These are phyloP conservation scores for Catunica adiposa DNA, from an alignment of 2,329 filamentous ascomycete genomes.

Conservation along the genomic window DNA sequence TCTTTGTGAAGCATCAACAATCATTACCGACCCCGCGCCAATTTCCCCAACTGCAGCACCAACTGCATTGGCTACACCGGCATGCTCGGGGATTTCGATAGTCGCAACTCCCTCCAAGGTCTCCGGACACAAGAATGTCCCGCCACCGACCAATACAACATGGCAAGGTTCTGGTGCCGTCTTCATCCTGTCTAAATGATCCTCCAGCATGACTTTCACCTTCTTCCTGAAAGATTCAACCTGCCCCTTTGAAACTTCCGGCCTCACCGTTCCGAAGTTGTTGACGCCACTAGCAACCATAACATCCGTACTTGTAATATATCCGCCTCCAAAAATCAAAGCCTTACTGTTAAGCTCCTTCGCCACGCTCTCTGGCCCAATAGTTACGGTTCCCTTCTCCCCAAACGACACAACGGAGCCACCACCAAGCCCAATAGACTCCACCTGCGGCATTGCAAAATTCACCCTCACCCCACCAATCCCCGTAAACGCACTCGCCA, in stretches of 20 bases:
- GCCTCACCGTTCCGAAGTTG: constrained; percentile 17
- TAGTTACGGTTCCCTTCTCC: constrained; percentile 16
- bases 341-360: constrained; percentile 16
- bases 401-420: constrained; percentile 15
- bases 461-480: constrained; percentile 18
- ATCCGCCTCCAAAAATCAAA: constrained; percentile 17
- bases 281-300: constrained; percentile 17
- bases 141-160: constrained; percentile 18
- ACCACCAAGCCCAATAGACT: constrained; percentile 18
- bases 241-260: constrained; percentile 15
- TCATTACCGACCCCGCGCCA: constrained; percentile 15
- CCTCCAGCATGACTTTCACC: constrained; percentile 16
- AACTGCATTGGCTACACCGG: constrained; percentile 17
- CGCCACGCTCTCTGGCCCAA: constrained; percentile 19
- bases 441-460: constrained; percentile 18
- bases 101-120: constrained; percentile 16
- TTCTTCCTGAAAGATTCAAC: constrained; percentile 13
- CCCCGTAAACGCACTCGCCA: constrained; percentile 17
- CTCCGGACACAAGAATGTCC: constrained; percentile 16
- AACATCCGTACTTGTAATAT: constrained; percentile 18
- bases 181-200: constrained; percentile 17
- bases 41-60: constrained; percentile 18
- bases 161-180: constrained; percentile 16
- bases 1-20: constrained; percentile 15
- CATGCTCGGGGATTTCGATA: constrained; percentile 16